These are phyloP conservation scores for Boletus speciosus DNA, from an alignment of 768 basidiomycete genomes.

Conservation along the genomic window DNA sequence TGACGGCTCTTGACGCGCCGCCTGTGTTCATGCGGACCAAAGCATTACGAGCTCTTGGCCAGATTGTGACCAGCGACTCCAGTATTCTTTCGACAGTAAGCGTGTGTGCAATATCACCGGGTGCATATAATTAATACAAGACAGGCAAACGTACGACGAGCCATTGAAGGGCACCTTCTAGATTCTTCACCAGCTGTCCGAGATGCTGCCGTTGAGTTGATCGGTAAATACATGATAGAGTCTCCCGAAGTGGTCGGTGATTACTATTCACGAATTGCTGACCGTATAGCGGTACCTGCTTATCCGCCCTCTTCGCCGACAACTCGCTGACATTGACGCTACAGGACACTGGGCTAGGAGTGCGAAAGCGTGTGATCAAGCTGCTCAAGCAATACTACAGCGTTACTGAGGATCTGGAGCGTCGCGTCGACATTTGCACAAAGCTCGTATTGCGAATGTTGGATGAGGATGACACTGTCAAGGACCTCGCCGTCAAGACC, in stretches of 20 bases:
- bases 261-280: constrained; percentile 85
- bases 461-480: constrained; percentile 94
- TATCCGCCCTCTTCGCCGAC: neutral
- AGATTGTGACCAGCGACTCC: constrained; percentile 87
- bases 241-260: constrained; percentile 83
- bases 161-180: constrained; percentile 85
- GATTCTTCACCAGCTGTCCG: constrained; percentile 94
- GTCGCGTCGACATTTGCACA: constrained; percentile 76
- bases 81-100: constrained; percentile 72
- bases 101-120: constrained; percentile 3
- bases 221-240: constrained; percentile 95
- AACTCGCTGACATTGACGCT: neutral
- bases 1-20: constrained; percentile 77
- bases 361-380: constrained; percentile 95
- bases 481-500: constrained; percentile 87
- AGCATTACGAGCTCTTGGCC: constrained; percentile 83
- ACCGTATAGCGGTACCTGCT: constrained; percentile 78
- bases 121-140: constrained; percentile 2
- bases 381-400: constrained; percentile 80
- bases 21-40: constrained; percentile 93
- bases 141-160: constrained; percentile 74
- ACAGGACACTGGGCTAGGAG: constrained; percentile 91
- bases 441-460: constrained; percentile 79
- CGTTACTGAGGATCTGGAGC: constrained; percentile 54
- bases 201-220: constrained; percentile 93